Conservation (phyloP, 2,329 filamentous ascomycete species). For the Ophioceras dolichostomum region DNA sequence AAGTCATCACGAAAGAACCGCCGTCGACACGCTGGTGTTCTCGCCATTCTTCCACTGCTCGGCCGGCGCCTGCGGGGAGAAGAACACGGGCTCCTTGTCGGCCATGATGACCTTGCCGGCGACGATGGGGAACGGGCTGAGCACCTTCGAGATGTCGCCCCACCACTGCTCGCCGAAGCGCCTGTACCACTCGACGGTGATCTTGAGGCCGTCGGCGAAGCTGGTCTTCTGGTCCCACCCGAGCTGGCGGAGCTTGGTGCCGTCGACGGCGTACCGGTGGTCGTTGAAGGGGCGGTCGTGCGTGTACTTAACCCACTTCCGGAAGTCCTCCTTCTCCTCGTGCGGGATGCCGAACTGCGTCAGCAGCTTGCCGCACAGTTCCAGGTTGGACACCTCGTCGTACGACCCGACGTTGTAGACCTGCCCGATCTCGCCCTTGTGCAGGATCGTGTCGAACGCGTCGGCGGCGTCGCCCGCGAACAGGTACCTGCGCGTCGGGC, state of each 20-base stretch:
- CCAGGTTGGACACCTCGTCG: conserved; percentile 65
- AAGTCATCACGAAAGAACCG: no score
- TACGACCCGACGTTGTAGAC: conserved; percentile 74
- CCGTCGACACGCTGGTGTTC: no score
- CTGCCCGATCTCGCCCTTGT: conserved; percentile 61
- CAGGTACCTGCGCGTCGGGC: conserved; percentile 62
- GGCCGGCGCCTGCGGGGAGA: conserved; percentile 12
- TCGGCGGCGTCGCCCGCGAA: conserved; percentile 71
- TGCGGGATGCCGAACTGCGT: conserved; percentile 45
- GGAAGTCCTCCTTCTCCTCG: conserved; percentile 36
- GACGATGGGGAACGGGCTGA: conserved; percentile 56
- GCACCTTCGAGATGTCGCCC: conserved; percentile 57
- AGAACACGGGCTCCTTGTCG: conserved; percentile 28
- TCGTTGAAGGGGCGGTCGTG: conserved; percentile 72
- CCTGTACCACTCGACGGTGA: conserved; percentile 60
- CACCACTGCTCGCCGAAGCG: conserved; percentile 57
- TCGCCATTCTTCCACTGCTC: no score
- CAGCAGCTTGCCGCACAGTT: conserved; percentile 54
- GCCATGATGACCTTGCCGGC: conserved; percentile 40
- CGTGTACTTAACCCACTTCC: conserved; percentile 60
- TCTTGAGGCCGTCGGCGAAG: conserved; percentile 50
- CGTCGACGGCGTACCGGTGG: conserved; percentile 59
- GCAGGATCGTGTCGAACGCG: conserved; percentile 73
- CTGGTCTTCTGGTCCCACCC: conserved; percentile 58
- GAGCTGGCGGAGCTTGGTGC: conserved; percentile 50